A percentile compares a stretch with the other conserved stretches of the same genome.
phyloP scores from a whole-genome alignment of 768 basidiomycete species.

The Lactarius hengduanensis region DNA sequence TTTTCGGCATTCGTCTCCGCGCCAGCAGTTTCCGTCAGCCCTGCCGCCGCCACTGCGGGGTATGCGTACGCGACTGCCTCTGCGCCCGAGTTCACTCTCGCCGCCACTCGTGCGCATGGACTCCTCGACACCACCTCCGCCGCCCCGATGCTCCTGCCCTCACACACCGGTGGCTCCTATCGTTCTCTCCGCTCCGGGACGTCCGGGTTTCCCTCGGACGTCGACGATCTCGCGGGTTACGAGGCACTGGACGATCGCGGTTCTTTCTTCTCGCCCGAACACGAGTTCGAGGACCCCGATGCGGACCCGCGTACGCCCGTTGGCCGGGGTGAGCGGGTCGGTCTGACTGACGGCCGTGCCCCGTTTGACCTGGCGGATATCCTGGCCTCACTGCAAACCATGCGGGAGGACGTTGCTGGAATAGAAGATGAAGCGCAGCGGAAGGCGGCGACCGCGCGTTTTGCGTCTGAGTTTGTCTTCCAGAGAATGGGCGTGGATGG shows the following conservation, averaged over 20 bases:
- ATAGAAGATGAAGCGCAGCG: conserved; percentile 26
- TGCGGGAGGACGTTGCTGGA: conserved; percentile 26
- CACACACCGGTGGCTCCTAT: conserved; percentile 41
- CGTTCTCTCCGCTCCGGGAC: conserved; percentile 51
- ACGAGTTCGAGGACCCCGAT: not conserved
- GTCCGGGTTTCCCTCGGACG: conserved; percentile 56
- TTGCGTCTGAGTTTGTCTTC: conserved; percentile 29
- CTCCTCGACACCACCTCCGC: conserved; percentile 25
- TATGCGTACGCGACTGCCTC: not conserved
- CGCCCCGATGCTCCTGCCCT: conserved; percentile 30
- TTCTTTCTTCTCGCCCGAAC: conserved; percentile 14
- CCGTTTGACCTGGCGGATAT: conserved; percentile 26
- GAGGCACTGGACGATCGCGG: conserved; percentile 27
- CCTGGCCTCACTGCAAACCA: conserved; percentile 15
- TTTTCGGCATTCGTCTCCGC: conserved; percentile 75
- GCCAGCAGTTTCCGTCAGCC: conserved; percentile 30
- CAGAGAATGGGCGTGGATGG: conserved; percentile 21
- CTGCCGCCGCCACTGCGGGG: conserved; percentile 9
- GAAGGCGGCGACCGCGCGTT: conserved; percentile 23
- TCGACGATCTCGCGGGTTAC: conserved; percentile 18
- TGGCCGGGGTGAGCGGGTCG: not conserved
- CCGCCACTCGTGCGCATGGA: not conserved
- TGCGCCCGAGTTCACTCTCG: conserved; percentile 5
- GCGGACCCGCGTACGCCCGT: not conserved
- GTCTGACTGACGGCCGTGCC: conserved; percentile 1